These are phyloP conservation scores for Lactifluus volemus DNA, from an alignment of 768 basidiomycete genomes.

Conservation along the genomic window DNA sequence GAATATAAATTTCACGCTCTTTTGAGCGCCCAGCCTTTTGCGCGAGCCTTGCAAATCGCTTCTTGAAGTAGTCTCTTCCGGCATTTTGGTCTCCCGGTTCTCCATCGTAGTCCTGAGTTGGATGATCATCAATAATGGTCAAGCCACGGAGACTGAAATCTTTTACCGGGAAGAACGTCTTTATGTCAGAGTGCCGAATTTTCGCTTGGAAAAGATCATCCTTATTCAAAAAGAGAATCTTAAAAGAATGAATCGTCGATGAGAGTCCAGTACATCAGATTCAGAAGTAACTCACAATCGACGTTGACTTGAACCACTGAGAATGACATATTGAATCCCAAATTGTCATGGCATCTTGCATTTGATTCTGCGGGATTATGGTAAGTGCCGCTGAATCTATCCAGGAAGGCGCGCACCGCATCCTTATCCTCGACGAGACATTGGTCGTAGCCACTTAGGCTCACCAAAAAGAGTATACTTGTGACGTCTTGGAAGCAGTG, in stretches of 20 bases:
- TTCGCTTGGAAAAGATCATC: slow-evolving; percentile 88
- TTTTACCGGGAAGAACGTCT: slow-evolving; percentile 75
- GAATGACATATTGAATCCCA: slow-evolving; percentile 98
- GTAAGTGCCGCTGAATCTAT: background rate
- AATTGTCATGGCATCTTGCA: slow-evolving; percentile 98
- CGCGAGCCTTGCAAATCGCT: slow-evolving; percentile 70
- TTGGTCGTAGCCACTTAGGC: slow-evolving; percentile 89
- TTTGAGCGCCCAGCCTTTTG: slow-evolving; percentile 80
- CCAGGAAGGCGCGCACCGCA: slow-evolving; percentile 46
- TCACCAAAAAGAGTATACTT: slow-evolving; percentile 85
- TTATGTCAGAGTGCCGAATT: slow-evolving; percentile 73
- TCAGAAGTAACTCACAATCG: slow-evolving; percentile 48
- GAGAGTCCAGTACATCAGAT: background rate
- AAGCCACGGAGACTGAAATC: slow-evolving; percentile 18
- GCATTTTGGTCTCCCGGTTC: slow-evolving; percentile 60
- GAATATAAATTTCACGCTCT: slow-evolving; percentile 88
- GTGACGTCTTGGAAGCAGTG: slow-evolving; percentile 95
- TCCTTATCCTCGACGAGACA: slow-evolving; percentile 90
- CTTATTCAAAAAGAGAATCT: slow-evolving; percentile 94
- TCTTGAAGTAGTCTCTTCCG: slow-evolving; percentile 87
- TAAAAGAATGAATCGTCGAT: background rate
- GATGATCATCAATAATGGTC: background rate
- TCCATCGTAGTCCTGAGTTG: slow-evolving; percentile 71
- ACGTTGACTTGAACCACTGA: slow-evolving; percentile 93
- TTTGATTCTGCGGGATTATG: slow-evolving; percentile 66